Base-by-base conservation (phyloP, 192 early-diverging fungal species). In the Endogone sp. region DNA sequence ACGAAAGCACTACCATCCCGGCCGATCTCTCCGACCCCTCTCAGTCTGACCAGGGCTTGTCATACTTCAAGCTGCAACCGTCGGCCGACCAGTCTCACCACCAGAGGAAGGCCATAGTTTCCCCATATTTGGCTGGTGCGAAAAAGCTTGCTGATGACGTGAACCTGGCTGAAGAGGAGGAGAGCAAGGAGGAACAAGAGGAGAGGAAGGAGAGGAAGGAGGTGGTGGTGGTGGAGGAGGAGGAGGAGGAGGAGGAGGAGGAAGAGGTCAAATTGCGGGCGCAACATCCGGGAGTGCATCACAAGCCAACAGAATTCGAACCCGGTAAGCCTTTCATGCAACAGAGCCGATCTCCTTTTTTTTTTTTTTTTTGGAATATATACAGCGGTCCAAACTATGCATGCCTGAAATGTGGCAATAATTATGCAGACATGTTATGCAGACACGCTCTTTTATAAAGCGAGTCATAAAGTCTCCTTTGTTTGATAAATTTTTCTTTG, bases 131-230 rank as follows among this genome's bases (percentile, higher is more conserved):
- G 11, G 55, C 55, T 56, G 56, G 66, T 22, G 66, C 66, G 1
- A 57, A 56, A n/a, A 57, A 54, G 56, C 13, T 67, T 57, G 55
- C 66, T 67, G 56, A 29, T 29, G 60, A 67, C 23, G 49, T 29
- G 27, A 56, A 67, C 29, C 31, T 67, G 26, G 66, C 49, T 56
- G 56, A 57, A 54, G 66, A 37, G 25, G 66, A 67, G 60, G 56
- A 31, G 28, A 25, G 56, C n/a, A n/a, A n/a, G n/a, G n/a, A n/a
- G n/a, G n/a, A n/a, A n/a, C n/a, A n/a, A n/a, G n/a, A 25, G 29
- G 49, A 6, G 64, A 21, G 2, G 29, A 9, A 10, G 28, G 64
- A 24, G 29, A 23, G 44, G 16, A 65, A 4, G 3, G 29, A 22
- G 37, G 1, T 26, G 32, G 56, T n/a, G n/a, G n/a, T n/a, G n/a